Evolutionary conservation across 257 asterid species (phyloP).

Genomic region (Scutellaria barbata): DNA sequence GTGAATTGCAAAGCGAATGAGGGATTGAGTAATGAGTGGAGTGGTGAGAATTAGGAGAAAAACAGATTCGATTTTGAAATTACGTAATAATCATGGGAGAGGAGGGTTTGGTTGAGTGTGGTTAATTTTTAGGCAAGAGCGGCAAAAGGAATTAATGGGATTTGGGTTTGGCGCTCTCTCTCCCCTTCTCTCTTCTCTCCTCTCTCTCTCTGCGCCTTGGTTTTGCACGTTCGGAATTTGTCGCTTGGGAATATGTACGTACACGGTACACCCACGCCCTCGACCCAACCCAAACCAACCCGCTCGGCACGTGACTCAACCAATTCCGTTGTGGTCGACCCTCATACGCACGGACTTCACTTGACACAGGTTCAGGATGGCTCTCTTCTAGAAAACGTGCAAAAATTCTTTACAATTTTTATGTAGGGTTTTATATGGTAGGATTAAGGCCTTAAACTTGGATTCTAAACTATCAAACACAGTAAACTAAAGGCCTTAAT

Average conservation of each 20-base stretch:
- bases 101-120: conserved; percentile 41
- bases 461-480: too few species aligned
- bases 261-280: conserved; percentile 9
- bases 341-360: too few species aligned
- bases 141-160: conserved; percentile 49
- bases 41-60: conserved; percentile 36
- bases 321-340: neutral
- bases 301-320: conserved; percentile 24
- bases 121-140: conserved; percentile 38
- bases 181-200: too few species aligned
- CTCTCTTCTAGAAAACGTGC: neutral
- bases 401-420: too few species aligned
- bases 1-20: conserved; percentile 21
- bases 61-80: conserved; percentile 26
- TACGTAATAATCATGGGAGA: conserved; percentile 32
- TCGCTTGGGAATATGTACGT: conserved; percentile 27
- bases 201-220: conserved; percentile 17
- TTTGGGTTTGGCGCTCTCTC: conserved; percentile 53
- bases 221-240: conserved; percentile 25
- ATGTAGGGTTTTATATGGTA: too few species aligned
- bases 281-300: conserved; percentile 12
- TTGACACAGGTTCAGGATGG: neutral
- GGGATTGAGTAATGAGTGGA: conserved; percentile 33
- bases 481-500: too few species aligned
- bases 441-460: too few species aligned